A percentile compares a stretch with the other conserved stretches of the same genome.
These are phyloP conservation scores for Nicotiana otophora DNA, from an alignment of 257 asterid genomes.

Conservation along the genomic window DNA sequence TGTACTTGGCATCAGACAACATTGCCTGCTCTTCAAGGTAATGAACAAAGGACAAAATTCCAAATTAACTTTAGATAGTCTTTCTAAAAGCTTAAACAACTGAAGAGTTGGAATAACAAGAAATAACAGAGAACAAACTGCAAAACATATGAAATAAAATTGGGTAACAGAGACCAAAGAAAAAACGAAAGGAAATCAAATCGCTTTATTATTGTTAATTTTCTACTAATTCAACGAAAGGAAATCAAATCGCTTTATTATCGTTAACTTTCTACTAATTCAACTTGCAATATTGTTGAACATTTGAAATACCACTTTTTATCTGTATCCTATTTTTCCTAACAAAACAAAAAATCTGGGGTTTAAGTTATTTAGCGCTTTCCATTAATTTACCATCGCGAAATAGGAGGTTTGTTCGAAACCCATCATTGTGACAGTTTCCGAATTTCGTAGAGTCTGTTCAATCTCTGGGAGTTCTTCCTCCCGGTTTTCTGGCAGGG, in stretches of 20 bases:
- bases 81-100: background rate
- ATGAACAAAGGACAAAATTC: background rate
- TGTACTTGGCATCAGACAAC: background rate
- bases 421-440: conserved; percentile 41
- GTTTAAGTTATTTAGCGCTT: background rate
- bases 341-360: background rate
- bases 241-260: background rate
- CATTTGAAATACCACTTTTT: background rate
- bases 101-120: background rate
- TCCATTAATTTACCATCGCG: conserved; percentile 44
- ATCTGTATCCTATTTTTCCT: background rate
- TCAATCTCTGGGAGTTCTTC: conserved; percentile 60
- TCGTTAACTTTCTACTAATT: background rate
- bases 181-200: background rate
- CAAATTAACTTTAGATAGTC: background rate
- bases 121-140: background rate
- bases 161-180: background rate
- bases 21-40: background rate
- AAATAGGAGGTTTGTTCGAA: conserved; percentile 56
- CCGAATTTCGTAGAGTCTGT: conserved; percentile 36
- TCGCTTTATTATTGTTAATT: background rate
- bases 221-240: background rate
- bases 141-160: background rate
- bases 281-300: background rate
- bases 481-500: conserved; percentile 49